Percentiles rank a stretch among this genome's conserved stretches.
These are phyloP conservation scores for Elongisporangium anandrum DNA, from an alignment of 352 stramenopile species.

Conservation along the genomic window DNA sequence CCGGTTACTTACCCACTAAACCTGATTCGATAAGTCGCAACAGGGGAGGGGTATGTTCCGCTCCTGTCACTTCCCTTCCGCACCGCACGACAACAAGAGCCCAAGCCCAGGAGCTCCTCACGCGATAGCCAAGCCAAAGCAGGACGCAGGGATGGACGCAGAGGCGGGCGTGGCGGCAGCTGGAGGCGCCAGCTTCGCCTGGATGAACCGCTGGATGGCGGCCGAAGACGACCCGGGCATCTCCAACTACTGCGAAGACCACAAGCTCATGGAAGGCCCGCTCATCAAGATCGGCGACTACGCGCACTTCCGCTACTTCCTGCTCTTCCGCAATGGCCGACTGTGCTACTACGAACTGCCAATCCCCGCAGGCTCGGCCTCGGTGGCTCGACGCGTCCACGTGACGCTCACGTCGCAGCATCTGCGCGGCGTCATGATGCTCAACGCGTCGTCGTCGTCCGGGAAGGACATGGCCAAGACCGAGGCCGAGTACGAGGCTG, in stretches of 20 bases:
- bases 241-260: conserved; percentile 81
- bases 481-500: conserved; percentile 69
- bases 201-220: conserved; percentile 51
- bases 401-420: conserved; percentile 75
- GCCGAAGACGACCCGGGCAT: conserved; percentile 49
- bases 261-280: conserved; percentile 83
- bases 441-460: conserved; percentile 67
- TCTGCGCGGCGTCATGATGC: conserved; percentile 80
- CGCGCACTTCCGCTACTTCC: conserved; percentile 83
- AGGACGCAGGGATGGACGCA: conserved; percentile 26
- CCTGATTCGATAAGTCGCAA: neutral
- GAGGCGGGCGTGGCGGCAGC: conserved; percentile 28
- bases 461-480: conserved; percentile 50
- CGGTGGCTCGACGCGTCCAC: conserved; percentile 39
- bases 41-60: neutral
- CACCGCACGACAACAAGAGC: neutral
- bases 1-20: neutral
- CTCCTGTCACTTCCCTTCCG: neutral
- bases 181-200: conserved; percentile 17
- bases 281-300: conserved; percentile 87
- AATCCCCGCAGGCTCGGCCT: conserved; percentile 32
- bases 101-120: neutral
- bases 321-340: conserved; percentile 75
- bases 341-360: conserved; percentile 88
- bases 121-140: too few species aligned